Percentiles rank a stretch among this genome's conserved stretches.
Conservation (phyloP, 495 filamentous ascomycete species). For the Xylaria cubensis region DNA sequence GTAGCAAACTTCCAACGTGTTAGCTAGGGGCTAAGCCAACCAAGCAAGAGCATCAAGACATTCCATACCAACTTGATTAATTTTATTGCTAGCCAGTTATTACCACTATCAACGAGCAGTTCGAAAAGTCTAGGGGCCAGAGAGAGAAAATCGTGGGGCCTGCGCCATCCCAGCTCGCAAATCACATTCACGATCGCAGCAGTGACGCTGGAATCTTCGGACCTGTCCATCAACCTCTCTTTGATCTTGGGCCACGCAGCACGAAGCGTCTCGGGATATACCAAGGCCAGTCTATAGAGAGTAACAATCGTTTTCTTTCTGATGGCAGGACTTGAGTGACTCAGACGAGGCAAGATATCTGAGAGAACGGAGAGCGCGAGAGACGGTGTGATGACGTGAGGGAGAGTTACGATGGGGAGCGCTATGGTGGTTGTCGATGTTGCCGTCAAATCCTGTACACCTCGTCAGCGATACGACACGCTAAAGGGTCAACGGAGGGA, state of each 20-base stretch:
- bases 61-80: constrained; percentile 87
- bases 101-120: constrained; percentile 86
- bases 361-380: constrained; percentile 86
- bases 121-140: constrained; percentile 92
- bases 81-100: constrained; percentile 99
- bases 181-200: constrained; percentile 96
- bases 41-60: not conserved
- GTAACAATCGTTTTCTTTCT: constrained; percentile 96
- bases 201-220: constrained; percentile 91
- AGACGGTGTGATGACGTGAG: constrained; percentile 89
- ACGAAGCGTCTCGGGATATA: constrained; percentile 91
- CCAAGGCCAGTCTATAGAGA: constrained; percentile 87
- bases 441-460: constrained; percentile 76
- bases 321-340: constrained; percentile 80
- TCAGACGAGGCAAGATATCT: constrained; percentile 84
- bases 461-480: constrained; percentile 24
- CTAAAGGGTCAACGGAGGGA: not conserved
- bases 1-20: constrained; percentile 79
- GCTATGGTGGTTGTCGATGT: constrained; percentile 75
- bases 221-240: constrained; percentile 87
- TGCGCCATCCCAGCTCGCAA: constrained; percentile 92
- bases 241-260: constrained; percentile 97
- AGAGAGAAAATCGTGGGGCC: constrained; percentile 91
- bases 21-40: constrained; percentile 23
- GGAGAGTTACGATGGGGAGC: constrained; percentile 83